Percentiles rank a stretch among this genome's conserved stretches.
Evolutionary conservation across 2,329 filamentous ascomycete genomes (phyloP).

Genomic region (Colletotrichum sp.): DNA sequence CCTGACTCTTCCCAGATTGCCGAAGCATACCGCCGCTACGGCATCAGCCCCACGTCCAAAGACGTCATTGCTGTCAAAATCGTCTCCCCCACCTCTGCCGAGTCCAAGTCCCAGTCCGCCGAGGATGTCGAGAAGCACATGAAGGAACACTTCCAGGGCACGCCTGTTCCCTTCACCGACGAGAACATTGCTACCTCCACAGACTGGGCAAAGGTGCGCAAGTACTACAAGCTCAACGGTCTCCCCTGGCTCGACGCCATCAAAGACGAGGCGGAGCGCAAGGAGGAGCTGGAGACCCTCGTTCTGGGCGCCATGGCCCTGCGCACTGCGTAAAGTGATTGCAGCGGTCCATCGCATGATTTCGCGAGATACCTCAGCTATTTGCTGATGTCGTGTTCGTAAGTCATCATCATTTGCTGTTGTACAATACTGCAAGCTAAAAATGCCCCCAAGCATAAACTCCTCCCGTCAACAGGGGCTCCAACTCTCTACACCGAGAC

Average conservation of each 20-base stretch:
- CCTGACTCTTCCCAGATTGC: conserved; percentile 67
- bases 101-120: conserved; percentile 46
- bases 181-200: conserved; percentile 61
- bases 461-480: conserved; percentile 8
- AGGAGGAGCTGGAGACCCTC: conserved; percentile 68
- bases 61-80: conserved; percentile 85
- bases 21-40: conserved; percentile 89
- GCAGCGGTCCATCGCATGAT: not conserved
- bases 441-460: not conserved
- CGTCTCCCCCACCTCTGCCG: conserved; percentile 51
- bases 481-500: conserved; percentile 28
- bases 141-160: conserved; percentile 64
- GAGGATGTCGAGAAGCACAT: conserved; percentile 66
- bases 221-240: conserved; percentile 84
- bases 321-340: conserved; percentile 51
- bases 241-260: conserved; percentile 54
- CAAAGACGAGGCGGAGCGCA: conserved; percentile 46
- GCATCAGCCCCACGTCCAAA: conserved; percentile 73
- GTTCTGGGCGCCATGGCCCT: conserved; percentile 81
- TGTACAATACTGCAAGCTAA: not conserved
- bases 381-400: not conserved
- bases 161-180: conserved; percentile 64
- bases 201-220: conserved; percentile 75
- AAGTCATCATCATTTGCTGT: not conserved
- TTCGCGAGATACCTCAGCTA: not conserved